These are phyloP conservation scores for Coffea canephora DNA, from an alignment of 257 asterid species.

Conservation along the genomic window DNA sequence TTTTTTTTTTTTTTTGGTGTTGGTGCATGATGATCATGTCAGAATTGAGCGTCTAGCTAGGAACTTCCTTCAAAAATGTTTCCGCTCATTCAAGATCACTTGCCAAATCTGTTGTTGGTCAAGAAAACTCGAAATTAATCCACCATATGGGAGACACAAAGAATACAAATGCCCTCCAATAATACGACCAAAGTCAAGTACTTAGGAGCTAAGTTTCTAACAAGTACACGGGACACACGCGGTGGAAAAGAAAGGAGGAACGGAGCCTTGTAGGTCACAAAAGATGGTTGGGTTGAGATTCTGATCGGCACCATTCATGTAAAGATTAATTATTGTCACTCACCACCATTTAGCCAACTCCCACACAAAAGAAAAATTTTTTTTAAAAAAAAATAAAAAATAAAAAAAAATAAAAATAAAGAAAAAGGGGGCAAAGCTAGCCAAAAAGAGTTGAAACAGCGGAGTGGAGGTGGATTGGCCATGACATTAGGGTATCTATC, in stretches of 20 bases:
- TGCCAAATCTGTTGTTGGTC: background rate
- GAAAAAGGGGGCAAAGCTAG: constrained; percentile 11
- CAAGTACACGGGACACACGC: constrained; percentile 34
- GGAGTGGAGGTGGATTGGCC: constrained; percentile 31
- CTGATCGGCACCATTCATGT: constrained; percentile 54
- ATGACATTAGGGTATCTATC: constrained; percentile 29
- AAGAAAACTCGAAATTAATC: background rate
- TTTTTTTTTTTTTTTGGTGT: no score
- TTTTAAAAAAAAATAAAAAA: no score
- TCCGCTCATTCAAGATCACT: background rate
- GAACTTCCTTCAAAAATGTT: no score
- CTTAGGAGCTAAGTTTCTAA: constrained; percentile 54
- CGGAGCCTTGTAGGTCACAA: constrained; percentile 46
- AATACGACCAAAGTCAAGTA: constrained; percentile 20
- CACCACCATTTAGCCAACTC: constrained; percentile 30
- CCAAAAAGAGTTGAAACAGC: constrained; percentile 14
- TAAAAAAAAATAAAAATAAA: constrained; percentile 9
- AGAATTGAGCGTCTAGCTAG: no score
- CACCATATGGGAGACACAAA: background rate
- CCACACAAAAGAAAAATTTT: constrained; percentile 7
- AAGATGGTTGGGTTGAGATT: constrained; percentile 48
- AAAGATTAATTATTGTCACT: constrained; percentile 23
- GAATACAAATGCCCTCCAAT: background rate
- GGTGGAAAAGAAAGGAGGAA: constrained; percentile 11
- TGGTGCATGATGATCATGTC: no score